Evolutionary conservation across 306 rosid species (phyloP).

Genomic region (Quercus bicolor): DNA sequence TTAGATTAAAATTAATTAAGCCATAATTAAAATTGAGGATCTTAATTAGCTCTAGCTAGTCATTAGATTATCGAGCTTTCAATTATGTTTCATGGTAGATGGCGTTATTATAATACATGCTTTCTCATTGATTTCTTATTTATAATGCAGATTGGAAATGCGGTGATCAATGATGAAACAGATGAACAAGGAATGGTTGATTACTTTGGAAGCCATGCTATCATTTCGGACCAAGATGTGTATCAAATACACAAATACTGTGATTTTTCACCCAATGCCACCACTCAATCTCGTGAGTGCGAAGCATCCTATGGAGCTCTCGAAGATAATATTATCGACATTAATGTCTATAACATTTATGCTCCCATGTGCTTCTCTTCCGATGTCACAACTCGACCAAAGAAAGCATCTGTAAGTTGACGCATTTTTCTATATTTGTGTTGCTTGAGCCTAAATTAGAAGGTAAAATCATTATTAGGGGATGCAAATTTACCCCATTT

Average conservation of each 20-base stretch:
- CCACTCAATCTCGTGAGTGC: constrained; percentile 21
- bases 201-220: constrained; percentile 51
- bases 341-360: constrained; percentile 67
- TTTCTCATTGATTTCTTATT: not conserved
- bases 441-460: too few species aligned
- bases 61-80: too few species aligned
- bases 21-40: too few species aligned
- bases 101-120: too few species aligned
- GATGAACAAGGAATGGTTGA: constrained; percentile 59
- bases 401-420: constrained; percentile 44
- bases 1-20: too few species aligned
- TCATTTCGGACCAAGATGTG: constrained; percentile 37
- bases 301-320: not conserved
- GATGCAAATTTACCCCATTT: too few species aligned
- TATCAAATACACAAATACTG: constrained; percentile 26
- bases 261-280: constrained; percentile 34
- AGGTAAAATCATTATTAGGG: too few species aligned
- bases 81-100: too few species aligned
- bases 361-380: constrained; percentile 41
- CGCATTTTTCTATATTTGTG: not conserved
- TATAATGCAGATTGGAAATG: too few species aligned
- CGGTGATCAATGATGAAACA: constrained; percentile 32
- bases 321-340: not conserved
- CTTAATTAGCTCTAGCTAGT: too few species aligned
- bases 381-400: constrained; percentile 50